phyloP scores from a whole-genome alignment of 371 early-diverging fungal species.

The Cokeromyces recurvatus region DNA sequence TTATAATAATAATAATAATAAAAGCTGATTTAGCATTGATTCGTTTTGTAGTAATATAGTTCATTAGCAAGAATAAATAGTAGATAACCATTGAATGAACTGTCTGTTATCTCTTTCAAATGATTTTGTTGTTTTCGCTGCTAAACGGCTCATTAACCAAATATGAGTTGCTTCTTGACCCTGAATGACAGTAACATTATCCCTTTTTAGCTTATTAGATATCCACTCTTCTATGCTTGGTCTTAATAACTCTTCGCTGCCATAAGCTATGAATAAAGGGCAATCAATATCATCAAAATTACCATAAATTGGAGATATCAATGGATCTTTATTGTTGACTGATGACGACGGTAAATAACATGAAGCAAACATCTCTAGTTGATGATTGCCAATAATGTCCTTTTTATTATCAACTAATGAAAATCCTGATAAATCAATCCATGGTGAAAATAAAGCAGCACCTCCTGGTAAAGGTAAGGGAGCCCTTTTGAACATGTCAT shows the following conservation, averaged over 20 bases:
- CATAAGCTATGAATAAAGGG: constrained; percentile 13
- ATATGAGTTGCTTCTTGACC: not conserved
- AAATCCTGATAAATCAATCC: constrained; percentile 6
- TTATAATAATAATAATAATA: no score
- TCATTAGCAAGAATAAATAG: no score
- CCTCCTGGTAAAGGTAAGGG: constrained; percentile 20
- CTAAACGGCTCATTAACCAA: no score
- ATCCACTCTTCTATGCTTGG: constrained; percentile 7
- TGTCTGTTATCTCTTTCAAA: not conserved
- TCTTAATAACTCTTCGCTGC: constrained; percentile 6
- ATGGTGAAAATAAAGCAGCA: constrained; percentile 18
- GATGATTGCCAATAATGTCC: not conserved
- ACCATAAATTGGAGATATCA: constrained; percentile 13
- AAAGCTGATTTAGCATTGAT: no score
- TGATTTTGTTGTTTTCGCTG: no score
- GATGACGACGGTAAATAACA: not conserved
- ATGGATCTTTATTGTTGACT: not conserved
- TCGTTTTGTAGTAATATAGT: no score
- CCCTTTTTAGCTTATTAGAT: not conserved
- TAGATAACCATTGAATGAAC: not conserved
- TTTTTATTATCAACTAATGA: not conserved
- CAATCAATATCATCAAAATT: constrained; percentile 3
- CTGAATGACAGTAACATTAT: not conserved
- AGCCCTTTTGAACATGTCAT: no score
- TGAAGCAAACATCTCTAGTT: not conserved